Evolutionary conservation across 2,329 filamentous ascomycete species (phyloP).

Genomic region (Aspergillus amoenus): DNA sequence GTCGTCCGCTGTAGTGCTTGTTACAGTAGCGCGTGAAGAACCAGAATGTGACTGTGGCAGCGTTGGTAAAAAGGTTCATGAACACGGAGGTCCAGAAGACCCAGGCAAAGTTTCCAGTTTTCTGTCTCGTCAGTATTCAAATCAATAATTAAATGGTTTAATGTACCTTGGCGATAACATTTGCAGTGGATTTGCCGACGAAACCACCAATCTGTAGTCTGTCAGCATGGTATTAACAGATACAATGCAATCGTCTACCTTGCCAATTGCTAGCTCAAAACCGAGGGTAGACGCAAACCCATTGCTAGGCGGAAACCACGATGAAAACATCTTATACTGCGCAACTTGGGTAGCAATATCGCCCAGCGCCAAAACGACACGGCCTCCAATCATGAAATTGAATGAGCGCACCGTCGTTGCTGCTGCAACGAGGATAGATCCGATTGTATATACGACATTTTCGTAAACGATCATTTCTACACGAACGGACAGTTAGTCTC

Average conservation of each 20-base stretch:
- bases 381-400: conserved; percentile 60
- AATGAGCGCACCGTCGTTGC: conserved; percentile 58
- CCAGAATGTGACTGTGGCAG: conserved; percentile 54
- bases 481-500: neutral
- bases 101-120: conserved; percentile 61
- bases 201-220: conserved; percentile 53
- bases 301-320: conserved; percentile 62
- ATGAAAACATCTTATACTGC: conserved; percentile 65
- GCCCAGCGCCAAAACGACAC: conserved; percentile 57
- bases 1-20: conserved; percentile 46
- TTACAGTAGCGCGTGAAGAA: conserved; percentile 56
- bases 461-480: conserved; percentile 57
- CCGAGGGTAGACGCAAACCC: conserved; percentile 63
- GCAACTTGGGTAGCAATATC: conserved; percentile 65
- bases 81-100: conserved; percentile 64
- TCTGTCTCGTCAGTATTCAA: neutral
- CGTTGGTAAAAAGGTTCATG: conserved; percentile 65
- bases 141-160: too few species aligned
- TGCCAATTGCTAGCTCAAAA: conserved; percentile 61
- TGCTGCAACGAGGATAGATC: conserved; percentile 59
- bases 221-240: too few species aligned
- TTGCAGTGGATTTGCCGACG: conserved; percentile 60
- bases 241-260: conserved; percentile 25
- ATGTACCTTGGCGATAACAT: conserved; percentile 53
- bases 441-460: conserved; percentile 60